These are phyloP conservation scores for Prunus mira DNA, from an alignment of 306 rosid genomes.

Conservation along the genomic window DNA sequence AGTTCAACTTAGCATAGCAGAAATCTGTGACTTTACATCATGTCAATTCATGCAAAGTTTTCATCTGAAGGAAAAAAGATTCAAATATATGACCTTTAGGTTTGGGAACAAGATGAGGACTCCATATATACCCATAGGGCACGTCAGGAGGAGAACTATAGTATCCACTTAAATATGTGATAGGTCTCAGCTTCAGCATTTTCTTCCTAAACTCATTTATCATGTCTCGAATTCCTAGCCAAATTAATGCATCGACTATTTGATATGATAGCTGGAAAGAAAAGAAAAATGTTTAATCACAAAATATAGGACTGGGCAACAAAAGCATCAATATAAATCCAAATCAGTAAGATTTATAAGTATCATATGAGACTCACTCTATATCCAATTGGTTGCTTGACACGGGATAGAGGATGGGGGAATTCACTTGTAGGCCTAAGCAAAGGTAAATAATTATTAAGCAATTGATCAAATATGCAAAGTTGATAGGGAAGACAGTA, in stretches of 20 bases:
- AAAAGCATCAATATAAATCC: constrained; percentile 5
- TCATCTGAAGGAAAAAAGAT: background rate
- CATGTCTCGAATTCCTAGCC: constrained; percentile 93
- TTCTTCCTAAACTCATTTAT: constrained; percentile 86
- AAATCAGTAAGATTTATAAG: constrained; percentile 9
- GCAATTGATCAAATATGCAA: constrained; percentile 11
- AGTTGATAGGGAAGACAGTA: background rate
- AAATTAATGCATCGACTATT: constrained; percentile 78
- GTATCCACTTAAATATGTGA: constrained; percentile 72
- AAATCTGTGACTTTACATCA: background rate
- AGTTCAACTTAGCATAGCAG: background rate
- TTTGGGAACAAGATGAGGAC: constrained; percentile 96
- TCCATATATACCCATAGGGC: constrained; percentile 88
- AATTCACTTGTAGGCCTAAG: constrained; percentile 88
- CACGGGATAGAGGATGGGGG: constrained; percentile 93
- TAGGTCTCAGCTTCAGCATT: constrained; percentile 65
- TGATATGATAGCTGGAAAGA: constrained; percentile 87
- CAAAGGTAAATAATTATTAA: constrained; percentile 16
- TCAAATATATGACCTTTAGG: constrained; percentile 66
- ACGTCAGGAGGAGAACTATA: constrained; percentile 51
- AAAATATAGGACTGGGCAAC: constrained; percentile 17
- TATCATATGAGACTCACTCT: constrained; percentile 51
- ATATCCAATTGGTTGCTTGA: constrained; percentile 61
- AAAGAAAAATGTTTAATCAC: constrained; percentile 12
- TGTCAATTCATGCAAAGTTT: constrained; percentile 13